Percentiles rank a stretch among this genome's conserved stretches.
Conservation (phyloP, 257 asterid genomes). For the Paraleonurus japonicus region DNA sequence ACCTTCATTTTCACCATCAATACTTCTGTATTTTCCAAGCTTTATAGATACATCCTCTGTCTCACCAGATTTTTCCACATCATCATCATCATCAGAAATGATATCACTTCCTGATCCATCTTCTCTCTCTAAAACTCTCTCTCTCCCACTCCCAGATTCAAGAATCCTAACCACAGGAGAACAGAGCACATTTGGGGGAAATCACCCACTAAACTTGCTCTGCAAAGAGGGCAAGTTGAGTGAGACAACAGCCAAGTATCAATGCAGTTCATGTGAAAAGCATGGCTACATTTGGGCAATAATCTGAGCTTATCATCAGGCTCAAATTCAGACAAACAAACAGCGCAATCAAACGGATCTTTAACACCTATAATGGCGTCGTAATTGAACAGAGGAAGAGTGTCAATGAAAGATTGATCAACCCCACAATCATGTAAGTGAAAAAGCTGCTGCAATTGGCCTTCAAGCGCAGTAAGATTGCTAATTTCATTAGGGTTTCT, state of each 20-base stretch:
- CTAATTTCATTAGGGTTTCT: conserved; percentile 60
- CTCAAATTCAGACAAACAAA: conserved; percentile 83
- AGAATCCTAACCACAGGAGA: conserved; percentile 71
- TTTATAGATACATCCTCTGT: conserved; percentile 62
- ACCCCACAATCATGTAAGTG: conserved; percentile 86
- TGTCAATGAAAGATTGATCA: conserved; percentile 82
- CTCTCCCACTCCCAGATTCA: conserved; percentile 70
- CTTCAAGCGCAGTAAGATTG: conserved; percentile 60
- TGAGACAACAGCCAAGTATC: conserved; percentile 93
- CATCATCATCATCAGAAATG: conserved; percentile 37
- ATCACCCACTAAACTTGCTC: conserved; percentile 61
- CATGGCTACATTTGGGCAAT: conserved; percentile 87
- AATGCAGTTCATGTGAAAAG: conserved; percentile 87
- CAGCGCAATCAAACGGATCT: conserved; percentile 92
- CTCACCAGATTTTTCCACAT: conserved; percentile 12
- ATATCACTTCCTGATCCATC: neutral
- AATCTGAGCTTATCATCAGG: conserved; percentile 64
- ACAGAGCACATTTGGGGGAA: conserved; percentile 26
- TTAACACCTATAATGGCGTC: conserved; percentile 69
- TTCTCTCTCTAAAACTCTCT: conserved; percentile 43
- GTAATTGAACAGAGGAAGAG: conserved; percentile 72
- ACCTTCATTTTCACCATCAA: conserved; percentile 44
- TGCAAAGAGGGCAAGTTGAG: conserved; percentile 88
- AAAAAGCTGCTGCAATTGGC: conserved; percentile 90
- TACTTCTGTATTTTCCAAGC: conserved; percentile 70